These are phyloP conservation scores for Dunaliella sp. DNA, from an alignment of 139 green algal species.

Conservation along the genomic window DNA sequence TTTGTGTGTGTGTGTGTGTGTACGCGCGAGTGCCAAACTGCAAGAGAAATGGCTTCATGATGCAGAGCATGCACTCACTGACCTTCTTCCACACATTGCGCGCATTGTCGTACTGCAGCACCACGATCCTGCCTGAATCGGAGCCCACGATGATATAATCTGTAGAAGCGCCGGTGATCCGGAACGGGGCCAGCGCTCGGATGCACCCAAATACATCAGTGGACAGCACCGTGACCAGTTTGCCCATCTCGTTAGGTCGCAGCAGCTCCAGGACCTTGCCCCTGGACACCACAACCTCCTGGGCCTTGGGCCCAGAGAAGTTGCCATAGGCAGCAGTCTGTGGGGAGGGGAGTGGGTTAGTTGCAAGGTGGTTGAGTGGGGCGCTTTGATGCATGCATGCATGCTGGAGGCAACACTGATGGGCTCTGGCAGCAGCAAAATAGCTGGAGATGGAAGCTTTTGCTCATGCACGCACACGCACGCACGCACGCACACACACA, in stretches of 20 bases:
- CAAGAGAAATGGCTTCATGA: too few species aligned
- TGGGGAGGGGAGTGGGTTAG: too few species aligned
- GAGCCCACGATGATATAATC: slow-evolving; percentile 92
- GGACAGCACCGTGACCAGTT: slow-evolving; percentile 59
- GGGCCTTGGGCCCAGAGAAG: slow-evolving; percentile 91
- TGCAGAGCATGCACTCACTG: too few species aligned
- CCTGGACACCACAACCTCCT: slow-evolving; percentile 91
- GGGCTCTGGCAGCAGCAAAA: too few species aligned
- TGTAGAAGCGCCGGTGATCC: slow-evolving; percentile 79
- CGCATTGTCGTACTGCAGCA: slow-evolving; percentile 89
- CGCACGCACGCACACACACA: too few species aligned
- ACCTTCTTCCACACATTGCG: slow-evolving; percentile 86
- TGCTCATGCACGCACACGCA: too few species aligned
- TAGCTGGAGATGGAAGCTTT: too few species aligned
- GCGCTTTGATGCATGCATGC: slow-evolving; percentile 35
- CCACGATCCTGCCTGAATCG: slow-evolving; percentile 92
- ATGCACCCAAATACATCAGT: slow-evolving; percentile 89
- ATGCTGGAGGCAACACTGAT: too few species aligned
- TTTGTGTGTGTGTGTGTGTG: too few species aligned
- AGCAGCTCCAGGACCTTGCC: slow-evolving; percentile 95
- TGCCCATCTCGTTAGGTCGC: slow-evolving; percentile 87
- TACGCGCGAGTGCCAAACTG: too few species aligned
- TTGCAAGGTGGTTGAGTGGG: too few species aligned
- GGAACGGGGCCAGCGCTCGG: slow-evolving; percentile 83
- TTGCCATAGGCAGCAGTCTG: slow-evolving; percentile 92